Evolutionary conservation across 1,139 yeast species (phyloP).

Genomic region (Suhomyces coccinellae): DNA sequence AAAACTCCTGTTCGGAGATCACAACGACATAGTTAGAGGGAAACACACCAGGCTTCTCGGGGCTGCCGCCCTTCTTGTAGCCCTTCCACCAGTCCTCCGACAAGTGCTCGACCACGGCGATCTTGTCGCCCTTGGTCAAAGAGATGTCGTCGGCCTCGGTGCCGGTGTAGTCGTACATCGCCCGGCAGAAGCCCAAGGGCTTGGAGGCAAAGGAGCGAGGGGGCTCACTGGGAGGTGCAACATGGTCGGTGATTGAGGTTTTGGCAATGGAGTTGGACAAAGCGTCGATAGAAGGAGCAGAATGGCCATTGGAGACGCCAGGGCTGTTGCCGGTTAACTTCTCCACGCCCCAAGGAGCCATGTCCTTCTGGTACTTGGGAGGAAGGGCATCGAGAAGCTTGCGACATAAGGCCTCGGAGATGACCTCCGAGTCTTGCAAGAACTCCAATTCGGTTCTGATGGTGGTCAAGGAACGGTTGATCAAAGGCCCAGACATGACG

Average conservation of each 20-base stretch:
- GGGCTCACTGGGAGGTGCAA: conserved; percentile 24
- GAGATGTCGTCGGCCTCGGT: conserved; percentile 74
- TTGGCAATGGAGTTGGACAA: conserved; percentile 25
- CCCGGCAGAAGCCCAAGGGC: conserved; percentile 53
- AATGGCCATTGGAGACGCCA: conserved; percentile 19
- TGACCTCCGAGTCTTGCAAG: conserved; percentile 73
- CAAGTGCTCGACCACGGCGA: conserved; percentile 69
- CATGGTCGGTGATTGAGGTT: conserved; percentile 23
- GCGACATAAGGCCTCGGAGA: conserved; percentile 57
- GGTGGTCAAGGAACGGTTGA: conserved; percentile 76
- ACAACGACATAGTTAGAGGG: conserved; percentile 81
- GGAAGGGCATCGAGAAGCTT: conserved; percentile 60
- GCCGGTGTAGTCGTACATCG: conserved; percentile 67
- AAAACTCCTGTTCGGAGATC: conserved; percentile 39
- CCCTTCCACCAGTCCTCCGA: conserved; percentile 96
- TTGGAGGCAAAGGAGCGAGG: conserved; percentile 22
- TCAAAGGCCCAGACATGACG: conserved; percentile 55
- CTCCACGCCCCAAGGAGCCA: conserved; percentile 50
- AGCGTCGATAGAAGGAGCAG: conserved; percentile 17
- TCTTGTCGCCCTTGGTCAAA: conserved; percentile 63
- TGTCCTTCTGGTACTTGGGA: conserved; percentile 53
- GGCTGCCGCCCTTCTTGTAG: conserved; percentile 36
- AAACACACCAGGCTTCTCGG: conserved; percentile 71
- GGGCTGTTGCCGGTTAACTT: conserved; percentile 30
- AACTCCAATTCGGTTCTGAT: conserved; percentile 81